phyloP scores from a whole-genome alignment of 225 moss, liverwort and hornwort species.

The Lunularia cruciata region DNA sequence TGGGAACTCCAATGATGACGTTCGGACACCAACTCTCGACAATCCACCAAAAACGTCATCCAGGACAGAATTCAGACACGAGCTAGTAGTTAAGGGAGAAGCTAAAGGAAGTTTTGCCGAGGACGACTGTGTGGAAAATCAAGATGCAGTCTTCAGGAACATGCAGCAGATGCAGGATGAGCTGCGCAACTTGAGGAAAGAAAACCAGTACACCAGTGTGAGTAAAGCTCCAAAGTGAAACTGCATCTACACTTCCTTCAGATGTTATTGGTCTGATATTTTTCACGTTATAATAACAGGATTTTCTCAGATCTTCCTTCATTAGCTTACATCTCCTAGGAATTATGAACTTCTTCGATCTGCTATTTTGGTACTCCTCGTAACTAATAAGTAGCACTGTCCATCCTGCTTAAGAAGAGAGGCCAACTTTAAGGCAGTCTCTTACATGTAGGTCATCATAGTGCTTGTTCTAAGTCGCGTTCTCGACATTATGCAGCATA shows the following conservation, averaged over 20 bases:
- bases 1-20: slow-evolving; percentile 1
- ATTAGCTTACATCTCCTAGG: not conserved
- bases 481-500: too few relatives aligned
- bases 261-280: too few relatives aligned
- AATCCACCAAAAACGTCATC: not conserved
- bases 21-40: not conserved
- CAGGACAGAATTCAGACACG: not conserved
- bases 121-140: not conserved
- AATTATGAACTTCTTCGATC: too few relatives aligned
- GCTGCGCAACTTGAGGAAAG: not conserved
- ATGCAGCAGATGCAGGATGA: slow-evolving; percentile 10
- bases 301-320: not conserved
- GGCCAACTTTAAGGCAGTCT: too few relatives aligned
- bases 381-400: too few relatives aligned
- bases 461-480: too few relatives aligned
- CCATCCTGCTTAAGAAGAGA: too few relatives aligned
- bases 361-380: too few relatives aligned
- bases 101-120: not conserved
- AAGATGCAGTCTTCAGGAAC: not conserved
- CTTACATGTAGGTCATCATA: too few relatives aligned
- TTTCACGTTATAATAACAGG: too few relatives aligned
- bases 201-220: slow-evolving; percentile 12
- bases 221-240: not conserved
- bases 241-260: not conserved
- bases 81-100: not conserved